Conservation (phyloP, 2,329 filamentous ascomycete genomes). For the Elsinoe ampelina region DNA sequence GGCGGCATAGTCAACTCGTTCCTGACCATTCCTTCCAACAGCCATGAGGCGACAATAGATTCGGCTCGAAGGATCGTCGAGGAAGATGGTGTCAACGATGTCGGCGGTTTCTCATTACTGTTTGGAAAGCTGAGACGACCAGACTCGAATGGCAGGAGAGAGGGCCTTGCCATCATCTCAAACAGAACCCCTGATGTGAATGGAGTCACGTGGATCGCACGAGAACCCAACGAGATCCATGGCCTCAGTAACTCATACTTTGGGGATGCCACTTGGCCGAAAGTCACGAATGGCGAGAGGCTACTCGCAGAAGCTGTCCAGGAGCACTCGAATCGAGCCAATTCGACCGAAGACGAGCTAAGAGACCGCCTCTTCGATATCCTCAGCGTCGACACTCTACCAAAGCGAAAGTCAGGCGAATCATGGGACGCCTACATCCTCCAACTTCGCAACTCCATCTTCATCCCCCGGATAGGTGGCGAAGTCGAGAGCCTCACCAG, state of each 20-base stretch:
- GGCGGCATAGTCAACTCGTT: constrained; percentile 54
- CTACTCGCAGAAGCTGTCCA: constrained; percentile 43
- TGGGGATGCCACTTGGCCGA: constrained; percentile 51
- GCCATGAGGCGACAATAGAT: constrained; percentile 35
- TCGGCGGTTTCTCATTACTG: constrained; percentile 54
- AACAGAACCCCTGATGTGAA: constrained; percentile 48
- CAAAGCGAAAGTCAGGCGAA: constrained; percentile 39
- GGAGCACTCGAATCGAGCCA: constrained; percentile 30
- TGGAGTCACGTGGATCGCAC: constrained; percentile 44
- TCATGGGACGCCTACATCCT: constrained; percentile 47
- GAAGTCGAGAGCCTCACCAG: constrained; percentile 31
- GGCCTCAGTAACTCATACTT: constrained; percentile 54
- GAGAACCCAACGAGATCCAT: constrained; percentile 41
- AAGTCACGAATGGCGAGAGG: constrained; percentile 49
- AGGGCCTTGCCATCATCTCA: constrained; percentile 49
- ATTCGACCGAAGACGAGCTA: constrained; percentile 40
- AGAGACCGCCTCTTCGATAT: constrained; percentile 44
- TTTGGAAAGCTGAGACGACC: constrained; percentile 41
- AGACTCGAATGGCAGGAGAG: constrained; percentile 30
- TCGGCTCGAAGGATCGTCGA: constrained; percentile 48
- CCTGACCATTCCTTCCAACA: constrained; percentile 37
- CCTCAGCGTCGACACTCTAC: constrained; percentile 47
- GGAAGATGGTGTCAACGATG: constrained; percentile 45
- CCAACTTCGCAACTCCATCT: constrained; percentile 51
- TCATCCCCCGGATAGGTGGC: constrained; percentile 48